Percentiles rank a stretch among this genome's conserved stretches.
phyloP scores from a whole-genome alignment of 2,329 filamentous ascomycete species.

The Fusarium denticulatum region DNA sequence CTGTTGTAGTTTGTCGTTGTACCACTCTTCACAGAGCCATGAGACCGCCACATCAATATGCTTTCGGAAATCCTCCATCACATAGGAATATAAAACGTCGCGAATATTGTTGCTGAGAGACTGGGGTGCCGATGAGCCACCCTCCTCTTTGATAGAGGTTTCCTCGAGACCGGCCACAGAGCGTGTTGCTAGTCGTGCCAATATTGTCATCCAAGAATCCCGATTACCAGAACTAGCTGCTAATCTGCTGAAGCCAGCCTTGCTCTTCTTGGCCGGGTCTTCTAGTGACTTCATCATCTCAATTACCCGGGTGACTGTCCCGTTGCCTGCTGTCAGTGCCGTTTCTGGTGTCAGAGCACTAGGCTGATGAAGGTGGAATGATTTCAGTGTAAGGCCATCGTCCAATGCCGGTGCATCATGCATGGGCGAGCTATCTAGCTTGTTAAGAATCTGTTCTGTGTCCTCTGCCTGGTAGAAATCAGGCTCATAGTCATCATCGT shows the following conservation, averaged over 20 bases:
- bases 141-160: constrained; percentile 65
- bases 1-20: constrained; percentile 75
- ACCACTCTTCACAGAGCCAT: constrained; percentile 99
- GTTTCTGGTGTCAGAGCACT: constrained; percentile 77
- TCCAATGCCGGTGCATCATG: constrained; percentile 50
- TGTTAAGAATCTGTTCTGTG: constrained; percentile 80
- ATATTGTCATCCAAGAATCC: constrained; percentile 90
- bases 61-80: constrained; percentile 90
- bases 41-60: constrained; percentile 90
- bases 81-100: constrained; percentile 82
- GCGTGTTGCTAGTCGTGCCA: constrained; percentile 86
- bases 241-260: constrained; percentile 82
- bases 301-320: constrained; percentile 80
- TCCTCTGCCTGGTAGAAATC: constrained; percentile 83
- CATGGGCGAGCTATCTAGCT: constrained; percentile 75
- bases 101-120: constrained; percentile 77
- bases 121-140: constrained; percentile 49
- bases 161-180: constrained; percentile 76
- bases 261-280: constrained; percentile 70
- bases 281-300: constrained; percentile 79
- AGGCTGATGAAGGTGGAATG: constrained; percentile 83
- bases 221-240: constrained; percentile 85
- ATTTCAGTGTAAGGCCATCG: constrained; percentile 71
- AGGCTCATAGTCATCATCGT: constrained; percentile 89
- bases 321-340: constrained; percentile 77